A percentile compares a stretch with the other conserved stretches of the same genome.
phyloP scores from a whole-genome alignment of 1,139 yeast genomes.

The Lodderomyces oxycetoniae region DNA sequence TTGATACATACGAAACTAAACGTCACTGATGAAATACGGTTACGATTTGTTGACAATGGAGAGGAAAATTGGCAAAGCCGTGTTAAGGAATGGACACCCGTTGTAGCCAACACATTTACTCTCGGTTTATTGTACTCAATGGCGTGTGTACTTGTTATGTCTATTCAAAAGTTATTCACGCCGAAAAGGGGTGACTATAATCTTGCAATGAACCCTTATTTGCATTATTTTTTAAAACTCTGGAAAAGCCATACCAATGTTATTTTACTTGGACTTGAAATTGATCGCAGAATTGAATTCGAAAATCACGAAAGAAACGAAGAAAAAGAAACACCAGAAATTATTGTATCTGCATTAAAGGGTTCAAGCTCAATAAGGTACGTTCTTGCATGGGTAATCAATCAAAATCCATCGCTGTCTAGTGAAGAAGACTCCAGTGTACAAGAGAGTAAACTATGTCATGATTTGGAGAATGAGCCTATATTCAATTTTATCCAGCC shows the following conservation, averaged over 20 bases:
- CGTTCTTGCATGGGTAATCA: conserved; percentile 56
- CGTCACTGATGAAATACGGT: conserved; percentile 43
- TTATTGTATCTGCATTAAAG: conserved; percentile 49
- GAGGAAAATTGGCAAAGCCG: conserved; percentile 39
- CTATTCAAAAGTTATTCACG: conserved; percentile 48
- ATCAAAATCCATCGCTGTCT: conserved; percentile 36
- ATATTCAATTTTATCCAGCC: conserved; percentile 57
- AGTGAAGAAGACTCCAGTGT: conserved; percentile 18
- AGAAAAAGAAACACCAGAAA: conserved; percentile 41
- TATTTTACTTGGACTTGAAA: conserved; percentile 53
- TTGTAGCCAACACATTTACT: conserved; percentile 24
- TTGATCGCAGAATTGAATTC: conserved; percentile 58
- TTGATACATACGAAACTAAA: conserved; percentile 37
- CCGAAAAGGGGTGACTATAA: conserved; percentile 30
- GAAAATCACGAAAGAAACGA: conserved; percentile 27
- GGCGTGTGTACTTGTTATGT: conserved; percentile 45
- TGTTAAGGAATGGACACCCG: conserved; percentile 52
- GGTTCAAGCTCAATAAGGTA: conserved; percentile 63
- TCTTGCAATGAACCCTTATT: conserved; percentile 54
- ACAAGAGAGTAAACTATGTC: conserved; percentile 19
- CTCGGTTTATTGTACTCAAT: conserved; percentile 50
- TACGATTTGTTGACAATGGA: conserved; percentile 43
- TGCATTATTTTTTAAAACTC: conserved; percentile 48
- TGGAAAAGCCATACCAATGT: conserved; percentile 65
- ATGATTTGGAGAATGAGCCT: conserved; percentile 51